Base-by-base conservation (phyloP, 2,329 filamentous ascomycete genomes). In the Botryosphaeria agaves region DNA sequence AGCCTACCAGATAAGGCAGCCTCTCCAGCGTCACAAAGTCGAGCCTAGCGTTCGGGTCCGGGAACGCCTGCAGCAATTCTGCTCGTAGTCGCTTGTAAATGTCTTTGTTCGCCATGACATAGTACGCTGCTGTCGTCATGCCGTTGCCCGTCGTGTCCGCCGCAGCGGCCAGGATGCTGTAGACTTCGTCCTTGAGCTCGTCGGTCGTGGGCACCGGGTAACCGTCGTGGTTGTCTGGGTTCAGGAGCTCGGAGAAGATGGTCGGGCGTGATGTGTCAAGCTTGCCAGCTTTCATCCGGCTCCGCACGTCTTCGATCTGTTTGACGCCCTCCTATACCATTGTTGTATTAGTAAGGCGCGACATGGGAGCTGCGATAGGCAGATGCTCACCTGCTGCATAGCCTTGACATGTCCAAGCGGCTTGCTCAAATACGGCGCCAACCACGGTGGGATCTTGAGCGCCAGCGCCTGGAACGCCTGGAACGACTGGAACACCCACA, bases 71-170 rank as follows among this genome's bases (percentile, higher is more conserved):
- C 14, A 36, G 32, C 25, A 57, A 32, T 33, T 57, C 53, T 3
- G 36, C 36, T 5, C 23, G 38, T 11, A 48, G 33, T 11, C 31
- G 39, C 9, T 26, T 8, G 23, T 46, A 47, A 2, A 51, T 49
- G 2, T 38, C 28, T 6, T 37, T 41, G 28, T 51, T 44, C 6
- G 32, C 31, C 3, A 52, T 35, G 2, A 46, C 36, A 24, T 54
- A 38, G 36, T 49, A 52, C 2, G 39, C 25, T 15, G 45, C 42
- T 26, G 50, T 43, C 2, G 44, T 52, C 34, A 52, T 30, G 3
- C 42, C 46, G 36, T 53, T 52, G 1, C 49, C 49, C 0, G 50
- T 53, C 1, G 49, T 53, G 29, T 52, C 49, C 3, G 49, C 40
- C 1, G 46, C 48, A 1, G 50, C 49, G 6, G 36, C 42, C 18